Evolutionary conservation across 495 filamentous ascomycete species (phyloP), one percentile per base, ranked within the genome.

Genomic region (Podospora didyma): DNA sequence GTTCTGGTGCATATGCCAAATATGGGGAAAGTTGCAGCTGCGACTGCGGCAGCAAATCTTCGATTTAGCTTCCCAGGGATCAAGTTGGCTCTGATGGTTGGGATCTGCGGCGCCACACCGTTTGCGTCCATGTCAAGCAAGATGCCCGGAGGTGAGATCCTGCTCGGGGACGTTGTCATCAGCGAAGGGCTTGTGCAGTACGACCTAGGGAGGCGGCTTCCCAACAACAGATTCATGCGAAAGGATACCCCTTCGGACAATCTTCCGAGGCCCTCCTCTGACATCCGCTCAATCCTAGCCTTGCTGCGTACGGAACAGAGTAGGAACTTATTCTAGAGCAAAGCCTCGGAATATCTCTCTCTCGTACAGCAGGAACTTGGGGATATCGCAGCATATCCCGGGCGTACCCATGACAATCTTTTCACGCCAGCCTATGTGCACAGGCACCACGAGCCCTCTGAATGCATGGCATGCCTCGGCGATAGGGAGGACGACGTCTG

Each of bases 131-230:
- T 17, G 12, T 17, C 35, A 6, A 28, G 49, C 28, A 51, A 20
- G 49, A 16, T 37, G 16, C 7, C 11, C 11, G 55, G 22, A 10
- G 41, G 39, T 12, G 62, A 69, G 20, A 56, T 73, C 11, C 49
- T 73, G n/a, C 65, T 78, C 1, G 75, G 77, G 9, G 74, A 79
- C 57, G 71, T 78, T 0, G 65, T 78, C 12, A 73, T 79, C 31
- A 75, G 73, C 46, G 69, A 68, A 2, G 48, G 39, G 10, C 17
- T 55, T n/a, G 48, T 75, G 14, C 59, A 78, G 56, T 72, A 72
- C 49, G 69, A 73, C 46, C 65, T 69, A 55, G 75, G 75, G 21
- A 56, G 63, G 19, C 70, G 63, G 37, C 61, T 65, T 34, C 64
- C 67, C 34, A 51, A 72, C 52, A 48, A 72, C 54, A 35, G 21